These are phyloP conservation scores for Backusella mclennaniae DNA, from an alignment of 192 early-diverging fungal species.

Conservation along the genomic window DNA sequence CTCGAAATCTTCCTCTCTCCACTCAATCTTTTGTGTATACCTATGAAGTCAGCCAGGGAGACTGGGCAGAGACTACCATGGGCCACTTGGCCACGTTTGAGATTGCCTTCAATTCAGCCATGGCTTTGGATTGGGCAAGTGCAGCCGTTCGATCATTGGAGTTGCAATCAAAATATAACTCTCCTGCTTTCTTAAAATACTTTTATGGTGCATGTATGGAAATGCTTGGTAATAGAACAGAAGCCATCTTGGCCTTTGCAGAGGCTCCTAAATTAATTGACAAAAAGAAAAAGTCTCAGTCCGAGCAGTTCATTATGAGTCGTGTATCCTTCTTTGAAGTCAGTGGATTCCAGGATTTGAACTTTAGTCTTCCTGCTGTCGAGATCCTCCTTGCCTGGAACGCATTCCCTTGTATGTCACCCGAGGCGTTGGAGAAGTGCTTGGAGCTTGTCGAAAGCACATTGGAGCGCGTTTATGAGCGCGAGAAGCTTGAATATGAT, in stretches of 20 bases:
- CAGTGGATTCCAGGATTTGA: conserved; percentile 41
- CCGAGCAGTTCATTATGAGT: conserved; percentile 51
- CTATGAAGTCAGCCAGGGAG: conserved; percentile 28
- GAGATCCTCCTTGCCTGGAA: conserved; percentile 56
- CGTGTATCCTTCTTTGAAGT: conserved; percentile 49
- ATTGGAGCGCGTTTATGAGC: conserved; percentile 30
- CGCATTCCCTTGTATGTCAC: conserved; percentile 46
- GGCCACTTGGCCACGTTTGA: conserved; percentile 28
- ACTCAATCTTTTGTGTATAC: conserved; percentile 39
- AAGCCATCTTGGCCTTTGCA: conserved; percentile 70
- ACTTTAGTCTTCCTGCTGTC: conserved; percentile 42
- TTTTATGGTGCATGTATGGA: conserved; percentile 48
- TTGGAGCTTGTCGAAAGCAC: conserved; percentile 31
- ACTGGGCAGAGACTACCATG: conserved; percentile 34
- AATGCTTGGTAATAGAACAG: conserved; percentile 64
- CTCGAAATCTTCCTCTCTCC: conserved; percentile 32
- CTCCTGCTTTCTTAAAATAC: conserved; percentile 50
- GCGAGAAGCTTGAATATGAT: conserved; percentile 41
- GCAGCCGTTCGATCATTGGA: conserved; percentile 11
- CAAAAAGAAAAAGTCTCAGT: conserved; percentile 46
- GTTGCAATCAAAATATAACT: conserved; percentile 42
- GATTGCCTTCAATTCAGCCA: conserved; percentile 32
- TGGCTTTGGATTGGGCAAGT: conserved; percentile 32
- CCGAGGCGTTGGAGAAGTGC: conserved; percentile 31
- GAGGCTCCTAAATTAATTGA: conserved; percentile 41